A percentile compares a stretch with the other conserved stretches of the same genome.
Conservation (phyloP, 2,329 filamentous ascomycete species). For the Fusarium begoniae region DNA sequence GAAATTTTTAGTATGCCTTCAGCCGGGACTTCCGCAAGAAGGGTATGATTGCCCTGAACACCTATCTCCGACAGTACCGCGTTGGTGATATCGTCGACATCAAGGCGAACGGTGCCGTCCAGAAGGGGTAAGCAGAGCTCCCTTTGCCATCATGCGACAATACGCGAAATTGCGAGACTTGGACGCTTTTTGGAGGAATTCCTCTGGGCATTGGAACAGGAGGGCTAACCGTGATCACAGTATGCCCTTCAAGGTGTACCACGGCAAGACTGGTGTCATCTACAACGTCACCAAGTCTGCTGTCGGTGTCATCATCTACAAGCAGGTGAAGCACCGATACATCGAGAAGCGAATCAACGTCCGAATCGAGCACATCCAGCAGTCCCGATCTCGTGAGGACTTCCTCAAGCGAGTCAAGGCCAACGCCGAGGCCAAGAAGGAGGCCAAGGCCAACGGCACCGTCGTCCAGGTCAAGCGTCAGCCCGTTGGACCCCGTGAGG, state of each 20-base stretch:
- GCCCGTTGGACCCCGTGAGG: conserved; percentile 80
- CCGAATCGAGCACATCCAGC: conserved; percentile 95
- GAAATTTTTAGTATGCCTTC: conserved; percentile 79
- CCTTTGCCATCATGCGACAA: conserved; percentile 30
- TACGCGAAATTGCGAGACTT: conserved; percentile 24
- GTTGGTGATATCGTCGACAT: conserved; percentile 99
- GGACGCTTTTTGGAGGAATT: conserved; percentile 13
- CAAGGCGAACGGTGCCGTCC: conserved; percentile 97
- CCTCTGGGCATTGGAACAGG: conserved; percentile 1
- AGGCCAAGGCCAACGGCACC: conserved; percentile 90
- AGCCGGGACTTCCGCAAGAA: conserved; percentile 93
- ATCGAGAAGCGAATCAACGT: conserved; percentile 99
- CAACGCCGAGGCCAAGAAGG: conserved; percentile 90
- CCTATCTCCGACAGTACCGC: conserved; percentile 94
- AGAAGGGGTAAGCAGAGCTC: conserved; percentile 81
- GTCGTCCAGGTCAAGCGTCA: conserved; percentile 94
- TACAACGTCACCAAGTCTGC: conserved; percentile 99
- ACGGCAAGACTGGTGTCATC: conserved; percentile 97
- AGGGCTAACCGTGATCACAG: conserved; percentile 60
- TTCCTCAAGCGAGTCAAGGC: conserved; percentile 97
- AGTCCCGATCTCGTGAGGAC: conserved; percentile 95
- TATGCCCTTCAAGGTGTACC: conserved; percentile 99
- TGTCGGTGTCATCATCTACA: conserved; percentile 99
- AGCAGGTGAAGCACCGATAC: conserved; percentile 99
- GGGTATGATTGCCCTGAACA: conserved; percentile 91